Conservation (phyloP, 2,329 filamentous ascomycete species). For the Clonostachys sp. region DNA sequence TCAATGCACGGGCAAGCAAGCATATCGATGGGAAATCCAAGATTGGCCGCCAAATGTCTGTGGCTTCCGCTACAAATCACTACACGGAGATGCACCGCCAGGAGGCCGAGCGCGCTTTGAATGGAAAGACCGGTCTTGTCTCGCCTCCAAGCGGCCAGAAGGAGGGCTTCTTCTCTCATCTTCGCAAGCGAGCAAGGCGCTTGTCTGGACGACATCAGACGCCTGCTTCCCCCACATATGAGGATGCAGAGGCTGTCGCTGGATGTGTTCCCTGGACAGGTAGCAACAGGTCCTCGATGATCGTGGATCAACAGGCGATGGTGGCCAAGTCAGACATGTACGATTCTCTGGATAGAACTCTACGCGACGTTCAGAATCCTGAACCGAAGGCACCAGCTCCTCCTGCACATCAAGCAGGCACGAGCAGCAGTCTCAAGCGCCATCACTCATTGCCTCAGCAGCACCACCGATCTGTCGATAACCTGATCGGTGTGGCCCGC, state of each 20-base stretch:
- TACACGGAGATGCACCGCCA: conserved; percentile 86
- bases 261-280: conserved; percentile 77
- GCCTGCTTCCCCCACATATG: conserved; percentile 71
- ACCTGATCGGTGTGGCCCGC: conserved; percentile 51
- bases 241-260: conserved; percentile 89
- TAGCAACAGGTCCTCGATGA: conserved; percentile 73
- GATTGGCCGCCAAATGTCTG: conserved; percentile 88
- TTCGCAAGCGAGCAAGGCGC: conserved; percentile 86
- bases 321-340: conserved; percentile 47
- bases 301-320: conserved; percentile 57
- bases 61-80: conserved; percentile 88
- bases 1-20: conserved; percentile 78
- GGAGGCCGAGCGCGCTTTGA: conserved; percentile 86
- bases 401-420: conserved; percentile 43
- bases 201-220: conserved; percentile 89
- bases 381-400: conserved; percentile 38
- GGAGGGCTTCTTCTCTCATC: conserved; percentile 96
- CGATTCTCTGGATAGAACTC: conserved; percentile 55
- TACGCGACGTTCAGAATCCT: conserved; percentile 49
- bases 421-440: conserved; percentile 52
- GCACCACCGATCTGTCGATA: conserved; percentile 60
- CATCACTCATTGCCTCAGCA: conserved; percentile 62
- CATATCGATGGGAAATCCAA: conserved; percentile 68
- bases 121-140: conserved; percentile 69
- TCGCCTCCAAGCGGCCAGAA: conserved; percentile 79